Evolutionary conservation across 2,329 filamentous ascomycete genomes (phyloP).

Genomic region (Curvularia lunata): DNA sequence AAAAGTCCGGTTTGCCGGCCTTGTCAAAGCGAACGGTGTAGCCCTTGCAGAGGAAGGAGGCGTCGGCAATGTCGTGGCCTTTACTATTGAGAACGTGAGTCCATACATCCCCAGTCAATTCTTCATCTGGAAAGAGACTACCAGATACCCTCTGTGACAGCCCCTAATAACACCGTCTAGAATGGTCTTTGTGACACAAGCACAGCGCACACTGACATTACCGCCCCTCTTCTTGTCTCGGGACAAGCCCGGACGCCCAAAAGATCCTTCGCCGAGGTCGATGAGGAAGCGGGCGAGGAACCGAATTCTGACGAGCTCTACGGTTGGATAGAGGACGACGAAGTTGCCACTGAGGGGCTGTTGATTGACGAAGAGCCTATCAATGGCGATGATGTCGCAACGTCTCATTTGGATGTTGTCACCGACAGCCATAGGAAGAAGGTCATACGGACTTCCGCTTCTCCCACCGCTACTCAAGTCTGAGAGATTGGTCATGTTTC

Average conservation of each 20-base stretch:
- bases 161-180: conserved; percentile 36
- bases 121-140: conserved; percentile 30
- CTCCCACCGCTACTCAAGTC: conserved; percentile 30
- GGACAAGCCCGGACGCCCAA: conserved; percentile 58
- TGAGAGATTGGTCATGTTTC: neutral
- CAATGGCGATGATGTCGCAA: conserved; percentile 21
- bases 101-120: conserved; percentile 40
- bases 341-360: conserved; percentile 52
- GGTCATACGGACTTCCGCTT: conserved; percentile 32
- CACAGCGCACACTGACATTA: conserved; percentile 41
- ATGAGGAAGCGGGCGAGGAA: conserved; percentile 67
- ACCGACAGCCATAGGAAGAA: conserved; percentile 33
- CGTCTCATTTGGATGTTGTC: conserved; percentile 25
- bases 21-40: conserved; percentile 54
- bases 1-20: conserved; percentile 51
- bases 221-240: conserved; percentile 29
- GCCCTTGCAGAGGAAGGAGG: conserved; percentile 50
- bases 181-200: conserved; percentile 43
- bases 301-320: conserved; percentile 70
- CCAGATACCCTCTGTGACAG: conserved; percentile 16
- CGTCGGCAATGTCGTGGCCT: conserved; percentile 59
- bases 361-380: conserved; percentile 42
- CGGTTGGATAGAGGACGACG: conserved; percentile 71
- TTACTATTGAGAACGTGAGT: conserved; percentile 55
- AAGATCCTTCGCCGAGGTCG: conserved; percentile 63